Evolutionary conservation across 768 basidiomycete species (phyloP).

Genomic region (Suillus cothurnatus): DNA sequence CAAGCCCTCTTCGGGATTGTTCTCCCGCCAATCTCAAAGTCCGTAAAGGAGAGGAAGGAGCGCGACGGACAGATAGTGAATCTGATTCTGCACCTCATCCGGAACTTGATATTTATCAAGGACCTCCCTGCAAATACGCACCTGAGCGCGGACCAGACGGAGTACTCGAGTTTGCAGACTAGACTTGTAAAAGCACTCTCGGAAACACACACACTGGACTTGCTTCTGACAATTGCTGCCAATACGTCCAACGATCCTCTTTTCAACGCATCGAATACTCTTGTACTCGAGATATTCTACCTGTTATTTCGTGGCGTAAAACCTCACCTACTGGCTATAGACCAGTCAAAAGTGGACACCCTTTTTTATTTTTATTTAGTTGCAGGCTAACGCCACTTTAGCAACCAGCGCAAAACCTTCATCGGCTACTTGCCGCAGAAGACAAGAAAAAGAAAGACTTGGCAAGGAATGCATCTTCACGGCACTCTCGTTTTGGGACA

Average conservation of each 20-base stretch:
- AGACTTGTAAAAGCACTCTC: conserved; percentile 71
- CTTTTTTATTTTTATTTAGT: conserved; percentile 12
- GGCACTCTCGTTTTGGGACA: conserved; percentile 97
- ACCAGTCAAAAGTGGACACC: conserved; percentile 63
- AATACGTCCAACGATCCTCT: conserved; percentile 76
- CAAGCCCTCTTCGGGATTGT: conserved; percentile 74
- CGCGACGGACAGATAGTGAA: conserved; percentile 87
- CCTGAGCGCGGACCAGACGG: conserved; percentile 76
- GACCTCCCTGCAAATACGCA: conserved; percentile 76
- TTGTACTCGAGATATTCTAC: conserved; percentile 92
- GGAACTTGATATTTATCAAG: conserved; percentile 94
- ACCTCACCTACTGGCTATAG: conserved; percentile 56
- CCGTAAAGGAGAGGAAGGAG: conserved; percentile 65
- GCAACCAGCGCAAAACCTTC: conserved; percentile 71
- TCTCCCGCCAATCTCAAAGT: conserved; percentile 77
- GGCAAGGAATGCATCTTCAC: conserved; percentile 60
- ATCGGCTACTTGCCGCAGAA: conserved; percentile 78
- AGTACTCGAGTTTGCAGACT: conserved; percentile 77
- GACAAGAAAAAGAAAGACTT: conserved; percentile 60
- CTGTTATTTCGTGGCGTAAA: conserved; percentile 82
- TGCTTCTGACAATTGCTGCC: conserved; percentile 84
- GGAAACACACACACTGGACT: conserved; percentile 70
- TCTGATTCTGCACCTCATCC: conserved; percentile 83
- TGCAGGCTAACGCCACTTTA: conserved; percentile 31
- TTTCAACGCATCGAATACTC: conserved; percentile 84